These are phyloP conservation scores for Trypethelium eluteriae DNA, from an alignment of 495 filamentous ascomycete species.

Conservation along the genomic window DNA sequence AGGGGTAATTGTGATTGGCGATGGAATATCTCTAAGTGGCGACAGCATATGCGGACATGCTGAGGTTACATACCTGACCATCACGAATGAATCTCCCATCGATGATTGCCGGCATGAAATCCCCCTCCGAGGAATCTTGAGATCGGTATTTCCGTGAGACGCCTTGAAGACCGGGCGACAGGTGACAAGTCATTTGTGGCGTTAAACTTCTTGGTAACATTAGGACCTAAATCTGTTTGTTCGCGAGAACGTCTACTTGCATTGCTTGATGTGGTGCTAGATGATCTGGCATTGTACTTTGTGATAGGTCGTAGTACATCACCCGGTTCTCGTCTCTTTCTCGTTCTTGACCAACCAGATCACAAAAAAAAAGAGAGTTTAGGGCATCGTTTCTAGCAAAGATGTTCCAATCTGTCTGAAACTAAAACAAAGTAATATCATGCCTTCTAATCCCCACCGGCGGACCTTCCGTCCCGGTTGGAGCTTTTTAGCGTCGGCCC, in stretches of 20 bases:
- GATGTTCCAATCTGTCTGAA: no score
- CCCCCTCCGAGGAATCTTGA: background rate
- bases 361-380: background rate
- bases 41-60: background rate
- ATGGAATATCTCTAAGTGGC: background rate
- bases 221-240: background rate
- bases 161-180: background rate
- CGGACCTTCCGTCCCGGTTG: no score
- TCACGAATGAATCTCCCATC: background rate
- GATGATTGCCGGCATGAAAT: background rate
- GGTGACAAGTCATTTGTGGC: constrained; percentile 6
- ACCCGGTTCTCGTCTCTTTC: background rate
- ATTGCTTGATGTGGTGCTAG: background rate
- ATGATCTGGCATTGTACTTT: background rate
- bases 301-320: background rate
- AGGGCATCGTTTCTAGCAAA: no score
- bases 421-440: no score
- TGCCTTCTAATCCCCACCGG: no score
- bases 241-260: background rate
- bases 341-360: background rate
- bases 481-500: no score
- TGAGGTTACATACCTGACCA: background rate
- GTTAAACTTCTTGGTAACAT: constrained; percentile 3
- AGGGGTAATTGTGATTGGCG: background rate
- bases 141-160: constrained; percentile 6